Percentiles rank a stretch among this genome's conserved stretches.
Conservation (phyloP, 495 filamentous ascomycete species). For the Neurospora cerealis region DNA sequence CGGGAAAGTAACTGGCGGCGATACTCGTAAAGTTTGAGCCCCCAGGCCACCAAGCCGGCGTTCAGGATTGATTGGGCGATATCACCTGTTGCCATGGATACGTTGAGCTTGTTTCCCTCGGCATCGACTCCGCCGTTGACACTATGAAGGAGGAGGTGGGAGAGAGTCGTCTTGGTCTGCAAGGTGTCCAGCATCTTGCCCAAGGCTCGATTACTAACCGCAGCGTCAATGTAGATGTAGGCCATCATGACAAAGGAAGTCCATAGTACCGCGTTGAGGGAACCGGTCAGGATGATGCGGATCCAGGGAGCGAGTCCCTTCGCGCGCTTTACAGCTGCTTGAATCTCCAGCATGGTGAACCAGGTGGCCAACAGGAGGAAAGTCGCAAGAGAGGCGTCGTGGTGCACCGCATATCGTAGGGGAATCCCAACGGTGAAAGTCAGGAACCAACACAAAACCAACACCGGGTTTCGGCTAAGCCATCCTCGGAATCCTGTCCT, state of each 20-base stretch:
- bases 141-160: conserved; percentile 19
- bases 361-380: conserved; percentile 30
- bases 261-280: conserved; percentile 32
- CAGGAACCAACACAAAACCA: conserved; percentile 18
- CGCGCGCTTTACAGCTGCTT: conserved; percentile 21
- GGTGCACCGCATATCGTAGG: conserved; percentile 10
- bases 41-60: conserved; percentile 35
- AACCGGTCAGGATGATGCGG: conserved; percentile 21
- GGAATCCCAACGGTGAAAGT: conserved; percentile 20
- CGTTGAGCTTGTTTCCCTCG: background rate
- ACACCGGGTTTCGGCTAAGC: conserved; percentile 11
- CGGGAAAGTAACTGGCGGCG: conserved; percentile 28
- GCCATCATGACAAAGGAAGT: conserved; percentile 31
- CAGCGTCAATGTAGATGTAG: conserved; percentile 28
- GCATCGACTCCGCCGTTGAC: background rate
- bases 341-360: conserved; percentile 29
- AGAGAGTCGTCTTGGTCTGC: conserved; percentile 23
- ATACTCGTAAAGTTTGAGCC: conserved; percentile 40
- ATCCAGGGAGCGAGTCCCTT: conserved; percentile 10
- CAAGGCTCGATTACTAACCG: conserved; percentile 15
- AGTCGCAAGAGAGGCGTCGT: conserved; percentile 25
- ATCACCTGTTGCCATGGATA: conserved; percentile 32
- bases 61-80: conserved; percentile 32
- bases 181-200: conserved; percentile 22
- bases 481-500: background rate